Conservation (phyloP, 305 asterid species). For the Fraxinus latifolia region DNA sequence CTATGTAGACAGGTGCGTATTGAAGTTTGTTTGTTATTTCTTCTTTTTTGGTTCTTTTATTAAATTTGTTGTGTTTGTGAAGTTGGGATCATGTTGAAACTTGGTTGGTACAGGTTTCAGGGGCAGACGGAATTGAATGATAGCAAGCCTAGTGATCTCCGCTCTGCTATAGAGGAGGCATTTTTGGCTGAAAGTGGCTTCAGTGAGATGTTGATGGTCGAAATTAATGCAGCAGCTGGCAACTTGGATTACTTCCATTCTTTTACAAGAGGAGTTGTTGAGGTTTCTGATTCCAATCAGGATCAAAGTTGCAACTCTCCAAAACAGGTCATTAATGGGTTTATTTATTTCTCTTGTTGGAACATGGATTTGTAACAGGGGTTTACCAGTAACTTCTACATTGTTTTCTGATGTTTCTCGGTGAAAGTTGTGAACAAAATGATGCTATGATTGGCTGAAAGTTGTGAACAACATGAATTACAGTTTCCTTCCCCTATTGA, state of each 20-base stretch:
- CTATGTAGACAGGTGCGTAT: constrained; percentile 75
- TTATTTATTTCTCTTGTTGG: constrained; percentile 3
- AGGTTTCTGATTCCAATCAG: constrained; percentile 57
- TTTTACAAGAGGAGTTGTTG: constrained; percentile 61
- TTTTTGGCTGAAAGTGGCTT: constrained; percentile 81
- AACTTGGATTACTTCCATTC: constrained; percentile 69
- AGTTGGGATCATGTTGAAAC: constrained; percentile 14
- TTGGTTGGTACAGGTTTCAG: constrained; percentile 68
- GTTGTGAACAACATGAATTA: constrained; percentile 20
- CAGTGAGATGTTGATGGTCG: constrained; percentile 84
- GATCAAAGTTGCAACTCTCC: constrained; percentile 54
- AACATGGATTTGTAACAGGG: neutral
- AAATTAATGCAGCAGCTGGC: constrained; percentile 88
- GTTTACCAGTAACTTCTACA: constrained; percentile 11
- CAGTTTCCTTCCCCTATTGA: neutral
- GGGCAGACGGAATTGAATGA: constrained; percentile 85
- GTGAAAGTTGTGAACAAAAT: constrained; percentile 17
- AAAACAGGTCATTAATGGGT: constrained; percentile 43
- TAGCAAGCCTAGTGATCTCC: constrained; percentile 70
- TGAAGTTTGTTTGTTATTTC: constrained; percentile 11
- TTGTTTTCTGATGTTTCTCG: constrained; percentile 14
- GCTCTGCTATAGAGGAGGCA: constrained; percentile 95
- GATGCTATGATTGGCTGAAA: neutral
- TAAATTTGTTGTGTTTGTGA: constrained; percentile 15
- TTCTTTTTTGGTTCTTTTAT: neutral